Evolutionary conservation across 108 stramenopile genomes (phyloP).

Genomic region (Cylindrotheca fusiformis): DNA sequence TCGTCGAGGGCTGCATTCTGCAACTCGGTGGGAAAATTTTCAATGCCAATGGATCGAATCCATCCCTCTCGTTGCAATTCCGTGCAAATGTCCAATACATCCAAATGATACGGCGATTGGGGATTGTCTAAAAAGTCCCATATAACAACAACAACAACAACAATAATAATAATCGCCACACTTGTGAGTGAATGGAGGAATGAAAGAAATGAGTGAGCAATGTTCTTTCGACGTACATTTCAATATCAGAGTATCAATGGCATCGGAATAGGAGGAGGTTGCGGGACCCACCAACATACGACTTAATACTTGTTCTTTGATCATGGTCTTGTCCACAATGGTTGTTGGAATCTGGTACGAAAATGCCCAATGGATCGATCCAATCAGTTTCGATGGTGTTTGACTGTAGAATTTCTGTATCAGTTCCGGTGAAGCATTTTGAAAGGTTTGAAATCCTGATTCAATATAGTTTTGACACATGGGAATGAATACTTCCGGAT

Average conservation of each 20-base stretch:
- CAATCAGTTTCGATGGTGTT: constrained; percentile 46
- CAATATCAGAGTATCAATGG: constrained; percentile 22
- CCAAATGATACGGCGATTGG: constrained; percentile 53
- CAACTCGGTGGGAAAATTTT: constrained; percentile 35
- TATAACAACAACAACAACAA: too few relatives aligned
- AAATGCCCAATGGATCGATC: constrained; percentile 38
- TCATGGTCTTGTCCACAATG: background rate
- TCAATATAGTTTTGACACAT: constrained; percentile 54
- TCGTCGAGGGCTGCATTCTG: constrained; percentile 15
- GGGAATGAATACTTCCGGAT: constrained; percentile 11
- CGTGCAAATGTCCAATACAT: constrained; percentile 49
- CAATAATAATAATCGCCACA: too few relatives aligned
- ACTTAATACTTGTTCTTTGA: constrained; percentile 13
- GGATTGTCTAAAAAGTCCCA: background rate
- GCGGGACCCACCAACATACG: constrained; percentile 13
- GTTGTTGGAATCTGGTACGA: constrained; percentile 1
- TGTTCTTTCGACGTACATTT: background rate
- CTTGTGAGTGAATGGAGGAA: constrained; percentile 3
- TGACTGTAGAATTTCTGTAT: constrained; percentile 31
- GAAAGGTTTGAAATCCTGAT: constrained; percentile 68
- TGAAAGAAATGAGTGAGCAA: background rate
- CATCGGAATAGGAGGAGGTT: constrained; percentile 15
- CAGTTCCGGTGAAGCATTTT: constrained; percentile 7
- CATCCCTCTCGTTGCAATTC: constrained; percentile 74
- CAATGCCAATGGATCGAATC: constrained; percentile 46